These are phyloP conservation scores for Rhododendron molle DNA, from an alignment of 148 eudicot genomes.

Conservation along the genomic window DNA sequence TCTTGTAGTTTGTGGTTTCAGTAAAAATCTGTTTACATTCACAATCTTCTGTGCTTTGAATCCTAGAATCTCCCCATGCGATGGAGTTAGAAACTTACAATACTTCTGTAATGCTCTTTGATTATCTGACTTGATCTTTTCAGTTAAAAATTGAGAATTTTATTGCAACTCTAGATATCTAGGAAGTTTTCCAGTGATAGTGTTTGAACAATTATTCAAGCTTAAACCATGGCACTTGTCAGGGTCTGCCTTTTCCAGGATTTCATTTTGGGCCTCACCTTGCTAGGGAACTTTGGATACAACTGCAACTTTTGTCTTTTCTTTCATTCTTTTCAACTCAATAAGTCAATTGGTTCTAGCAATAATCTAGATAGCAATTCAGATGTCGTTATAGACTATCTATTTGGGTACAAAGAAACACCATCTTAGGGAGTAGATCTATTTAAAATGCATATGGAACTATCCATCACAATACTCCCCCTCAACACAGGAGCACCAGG, in stretches of 20 bases:
- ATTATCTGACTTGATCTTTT: not conserved
- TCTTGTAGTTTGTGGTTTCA: conserved; percentile 1
- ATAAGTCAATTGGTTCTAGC: not conserved
- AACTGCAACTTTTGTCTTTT: not conserved
- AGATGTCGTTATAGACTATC: not conserved
- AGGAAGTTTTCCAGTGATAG: not conserved
- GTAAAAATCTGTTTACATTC: not conserved
- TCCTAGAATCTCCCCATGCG: not conserved
- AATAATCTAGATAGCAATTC: not conserved
- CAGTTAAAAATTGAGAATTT: not conserved
- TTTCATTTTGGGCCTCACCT: not conserved
- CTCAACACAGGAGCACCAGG: not conserved
- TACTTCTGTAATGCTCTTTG: not conserved
- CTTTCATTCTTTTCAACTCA: not conserved
- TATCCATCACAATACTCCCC: not conserved
- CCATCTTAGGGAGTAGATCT: not conserved
- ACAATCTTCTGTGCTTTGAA: not conserved
- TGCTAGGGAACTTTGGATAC: not conserved
- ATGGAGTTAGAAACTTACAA: not conserved
- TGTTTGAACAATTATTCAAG: conserved; percentile 3
- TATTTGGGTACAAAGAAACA: not conserved
- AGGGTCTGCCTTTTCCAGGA: not conserved
- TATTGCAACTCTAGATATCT: not conserved
- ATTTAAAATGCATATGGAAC: not conserved
- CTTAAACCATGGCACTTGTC: not conserved